Conservation (phyloP, 805 yeast species). For the Ogataea parapolymorpha region DNA sequence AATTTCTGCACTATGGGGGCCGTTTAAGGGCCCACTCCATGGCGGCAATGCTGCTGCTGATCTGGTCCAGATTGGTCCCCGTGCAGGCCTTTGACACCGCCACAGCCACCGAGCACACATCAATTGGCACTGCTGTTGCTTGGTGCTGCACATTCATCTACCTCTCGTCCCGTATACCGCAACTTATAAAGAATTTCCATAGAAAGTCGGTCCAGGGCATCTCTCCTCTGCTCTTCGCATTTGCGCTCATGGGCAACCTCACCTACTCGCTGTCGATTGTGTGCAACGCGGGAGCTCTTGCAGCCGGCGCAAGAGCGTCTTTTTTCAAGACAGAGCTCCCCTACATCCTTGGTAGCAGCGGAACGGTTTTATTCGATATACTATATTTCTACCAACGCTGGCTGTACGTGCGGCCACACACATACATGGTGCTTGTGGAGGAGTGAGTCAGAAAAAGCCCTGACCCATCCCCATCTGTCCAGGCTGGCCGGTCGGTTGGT, state of each 20-base stretch:
- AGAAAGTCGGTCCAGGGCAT: constrained; percentile 85
- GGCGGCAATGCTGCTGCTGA: constrained; percentile 1
- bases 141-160: constrained; percentile 80
- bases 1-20: constrained; percentile 67
- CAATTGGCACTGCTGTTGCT: constrained; percentile 47
- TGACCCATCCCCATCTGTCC: constrained; percentile 21
- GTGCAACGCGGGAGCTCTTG: constrained; percentile 53
- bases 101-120: background rate
- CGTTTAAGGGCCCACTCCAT: constrained; percentile 8
- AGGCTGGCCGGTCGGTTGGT: constrained; percentile 28
- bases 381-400: constrained; percentile 63
- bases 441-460: constrained; percentile 5
- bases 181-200: constrained; percentile 67
- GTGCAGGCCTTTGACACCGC: constrained; percentile 2
- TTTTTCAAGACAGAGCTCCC: constrained; percentile 74
- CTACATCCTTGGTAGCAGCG: constrained; percentile 78
- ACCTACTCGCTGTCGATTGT: constrained; percentile 75
- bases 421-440: constrained; percentile 17
- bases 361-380: constrained; percentile 77
- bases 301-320: constrained; percentile 33
- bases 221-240: constrained; percentile 72
- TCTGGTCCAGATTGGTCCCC: constrained; percentile 33
- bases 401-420: constrained; percentile 27
- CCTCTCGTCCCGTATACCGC: constrained; percentile 80
- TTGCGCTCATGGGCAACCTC: constrained; percentile 76